These are phyloP conservation scores for Climacium dendroides DNA, from an alignment of 225 moss, liverwort and hornwort species.

Conservation along the genomic window DNA sequence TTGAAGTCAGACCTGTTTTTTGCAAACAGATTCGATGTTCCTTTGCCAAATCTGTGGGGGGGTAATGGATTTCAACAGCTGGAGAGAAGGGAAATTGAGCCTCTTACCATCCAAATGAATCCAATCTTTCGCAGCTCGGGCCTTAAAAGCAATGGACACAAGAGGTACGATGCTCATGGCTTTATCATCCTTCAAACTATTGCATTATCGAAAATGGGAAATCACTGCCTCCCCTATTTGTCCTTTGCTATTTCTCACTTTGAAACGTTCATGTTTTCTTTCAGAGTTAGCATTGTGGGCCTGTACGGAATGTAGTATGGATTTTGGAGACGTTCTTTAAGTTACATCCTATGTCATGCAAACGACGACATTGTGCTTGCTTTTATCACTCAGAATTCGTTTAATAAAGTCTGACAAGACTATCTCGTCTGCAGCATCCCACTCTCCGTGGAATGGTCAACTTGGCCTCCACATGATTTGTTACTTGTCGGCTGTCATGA, in stretches of 20 bases:
- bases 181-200: background rate
- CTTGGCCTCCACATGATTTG: slow-evolving; percentile 79
- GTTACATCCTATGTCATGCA: background rate
- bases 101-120: slow-evolving; percentile 28
- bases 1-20: background rate
- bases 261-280: background rate
- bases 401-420: background rate
- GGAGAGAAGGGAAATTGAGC: background rate
- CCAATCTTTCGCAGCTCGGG: slow-evolving; percentile 65
- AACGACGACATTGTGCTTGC: background rate
- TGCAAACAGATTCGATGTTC: slow-evolving; percentile 68
- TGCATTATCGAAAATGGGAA: background rate
- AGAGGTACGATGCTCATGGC: slow-evolving; percentile 43
- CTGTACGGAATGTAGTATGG: background rate
- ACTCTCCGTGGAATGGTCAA: slow-evolving; percentile 89
- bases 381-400: background rate
- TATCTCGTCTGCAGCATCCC: slow-evolving; percentile 58
- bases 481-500: slow-evolving; percentile 92
- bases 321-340: background rate
- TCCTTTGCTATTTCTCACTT: background rate
- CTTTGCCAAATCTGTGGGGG: slow-evolving; percentile 62
- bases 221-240: background rate
- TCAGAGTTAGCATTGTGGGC: background rate
- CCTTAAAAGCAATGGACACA: slow-evolving; percentile 69
- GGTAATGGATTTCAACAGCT: background rate